Base-by-base conservation (phyloP, 1,284 basidiomycete species). In the Ustilago bromivora region DNA sequence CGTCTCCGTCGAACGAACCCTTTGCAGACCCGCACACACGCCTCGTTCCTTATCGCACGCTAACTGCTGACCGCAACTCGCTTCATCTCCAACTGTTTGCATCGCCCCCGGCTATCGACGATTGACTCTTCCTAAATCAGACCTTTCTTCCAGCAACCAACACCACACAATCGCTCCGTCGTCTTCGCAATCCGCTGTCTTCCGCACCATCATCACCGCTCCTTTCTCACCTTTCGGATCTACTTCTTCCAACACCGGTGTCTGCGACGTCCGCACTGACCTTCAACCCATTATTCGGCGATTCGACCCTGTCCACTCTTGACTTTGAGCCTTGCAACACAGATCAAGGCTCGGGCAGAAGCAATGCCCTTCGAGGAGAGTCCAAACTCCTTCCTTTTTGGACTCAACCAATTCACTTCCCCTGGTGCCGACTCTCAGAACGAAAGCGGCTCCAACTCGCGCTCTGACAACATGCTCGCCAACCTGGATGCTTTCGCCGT, bases 381-480 rank as follows among this genome's bases (percentile, higher is more conserved):
- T 61, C 75, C 82, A 52, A 82, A 75, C 67, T 82, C 80, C 32
- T 83, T 80, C 76, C 75, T 83, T 52, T 73, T 83, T 65, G 82
- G 82, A 53, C 77, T 83, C 61, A 81, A 83, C 62, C 78, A 83
- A 60, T 78, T 83, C 67, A 71, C 79, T 11, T 78, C 76, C 0
- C 71, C 76, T 0, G 34, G 65, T n/a, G 66, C 76, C 43, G 72
- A 78, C 31, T 64, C 65, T 13, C 71, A 57, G 23, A 67, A 65
- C 71, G 69, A 71, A 19, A 62, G 73, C 61, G 64, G 35, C 10
- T 49, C 36, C 66, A 70, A 73, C 47, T 66, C 70, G 11, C 59
- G 71, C 17, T 67, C 70, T 47, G 68, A 66, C 72, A 78, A 38
- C 58, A 77, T 80, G 75, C 75, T 80, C 36, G 78, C 75, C 64